These are phyloP conservation scores for Solanum chmielewskii DNA, from an alignment of 257 asterid genomes.

Conservation along the genomic window DNA sequence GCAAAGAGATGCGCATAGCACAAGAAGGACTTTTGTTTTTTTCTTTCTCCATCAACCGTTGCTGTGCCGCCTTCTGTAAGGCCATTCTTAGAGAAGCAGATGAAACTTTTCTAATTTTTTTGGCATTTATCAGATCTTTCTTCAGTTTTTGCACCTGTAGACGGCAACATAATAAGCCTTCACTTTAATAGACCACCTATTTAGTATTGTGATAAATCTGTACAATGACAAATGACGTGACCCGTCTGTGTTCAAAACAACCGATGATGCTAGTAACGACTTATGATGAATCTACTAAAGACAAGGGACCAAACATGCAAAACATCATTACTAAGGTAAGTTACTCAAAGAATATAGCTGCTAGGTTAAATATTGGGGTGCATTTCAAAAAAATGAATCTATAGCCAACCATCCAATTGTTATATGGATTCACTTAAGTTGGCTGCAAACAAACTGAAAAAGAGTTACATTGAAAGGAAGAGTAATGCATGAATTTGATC, in stretches of 20 bases:
- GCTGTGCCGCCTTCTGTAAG: constrained; percentile 95
- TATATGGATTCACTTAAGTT: background rate
- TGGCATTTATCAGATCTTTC: constrained; percentile 74
- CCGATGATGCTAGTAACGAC: background rate
- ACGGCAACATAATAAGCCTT: background rate
- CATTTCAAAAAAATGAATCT: background rate
- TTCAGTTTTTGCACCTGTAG: constrained; percentile 70
- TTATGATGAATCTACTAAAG: background rate
- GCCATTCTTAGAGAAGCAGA: constrained; percentile 81
- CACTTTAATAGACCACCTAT: background rate
- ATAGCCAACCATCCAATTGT: background rate
- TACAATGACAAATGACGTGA: background rate
- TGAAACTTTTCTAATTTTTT: constrained; percentile 75
- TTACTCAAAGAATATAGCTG: background rate
- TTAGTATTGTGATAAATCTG: background rate
- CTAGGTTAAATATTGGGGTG: background rate
- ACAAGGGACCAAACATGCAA: background rate
- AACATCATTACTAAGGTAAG: background rate
- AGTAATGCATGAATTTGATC: background rate
- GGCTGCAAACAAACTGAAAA: background rate
- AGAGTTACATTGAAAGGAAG: background rate
- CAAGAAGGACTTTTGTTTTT: constrained; percentile 94
- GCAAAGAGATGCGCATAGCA: constrained; percentile 96
- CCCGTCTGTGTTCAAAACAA: background rate
- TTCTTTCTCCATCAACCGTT: constrained; percentile 86